Evolutionary conservation across 805 yeast species (phyloP).

Genomic region (Metschnikowia colocasiae): DNA sequence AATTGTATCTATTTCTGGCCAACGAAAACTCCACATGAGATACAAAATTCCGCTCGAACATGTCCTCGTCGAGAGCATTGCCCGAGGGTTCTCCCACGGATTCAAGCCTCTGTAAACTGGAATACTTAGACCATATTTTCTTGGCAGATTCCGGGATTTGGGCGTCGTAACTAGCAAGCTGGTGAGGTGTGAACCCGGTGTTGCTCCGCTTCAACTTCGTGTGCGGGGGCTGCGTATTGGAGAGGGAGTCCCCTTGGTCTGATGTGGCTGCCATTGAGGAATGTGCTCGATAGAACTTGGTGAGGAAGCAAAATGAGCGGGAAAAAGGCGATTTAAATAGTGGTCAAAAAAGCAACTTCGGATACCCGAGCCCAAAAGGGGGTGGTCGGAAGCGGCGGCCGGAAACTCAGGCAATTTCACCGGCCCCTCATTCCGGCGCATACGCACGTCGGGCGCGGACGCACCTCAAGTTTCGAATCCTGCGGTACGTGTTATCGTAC

Average conservation of each 20-base stretch:
- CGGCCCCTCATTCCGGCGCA: conserved; percentile 1
- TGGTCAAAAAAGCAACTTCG: not conserved
- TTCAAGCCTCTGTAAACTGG: conserved; percentile 38
- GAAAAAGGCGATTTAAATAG: not conserved
- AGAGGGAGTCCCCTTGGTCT: not conserved
- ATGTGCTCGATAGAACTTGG: not conserved
- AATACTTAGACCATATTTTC: conserved; percentile 70
- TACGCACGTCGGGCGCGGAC: conserved; percentile 1
- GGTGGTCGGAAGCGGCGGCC: not conserved
- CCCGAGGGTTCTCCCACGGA: conserved; percentile 6
- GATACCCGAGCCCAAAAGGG: not conserved
- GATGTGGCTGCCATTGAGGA: not conserved
- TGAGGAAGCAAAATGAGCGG: not conserved
- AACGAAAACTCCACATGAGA: conserved; percentile 86
- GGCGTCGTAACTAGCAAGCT: conserved; percentile 77
- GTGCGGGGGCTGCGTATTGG: conserved; percentile 22
- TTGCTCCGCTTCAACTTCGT: conserved; percentile 65
- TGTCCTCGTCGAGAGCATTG: conserved; percentile 40
- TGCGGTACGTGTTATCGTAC: conserved; percentile 1
- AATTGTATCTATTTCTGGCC: conserved; percentile 89
- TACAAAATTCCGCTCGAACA: conserved; percentile 66
- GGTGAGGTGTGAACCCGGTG: conserved; percentile 90
- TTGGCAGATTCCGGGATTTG: conserved; percentile 77
- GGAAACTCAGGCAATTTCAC: conserved; percentile 3
- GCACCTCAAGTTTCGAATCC: conserved; percentile 3